phyloP scores from a whole-genome alignment of 2,329 filamentous ascomycete genomes.

The Knufia fluminis region DNA sequence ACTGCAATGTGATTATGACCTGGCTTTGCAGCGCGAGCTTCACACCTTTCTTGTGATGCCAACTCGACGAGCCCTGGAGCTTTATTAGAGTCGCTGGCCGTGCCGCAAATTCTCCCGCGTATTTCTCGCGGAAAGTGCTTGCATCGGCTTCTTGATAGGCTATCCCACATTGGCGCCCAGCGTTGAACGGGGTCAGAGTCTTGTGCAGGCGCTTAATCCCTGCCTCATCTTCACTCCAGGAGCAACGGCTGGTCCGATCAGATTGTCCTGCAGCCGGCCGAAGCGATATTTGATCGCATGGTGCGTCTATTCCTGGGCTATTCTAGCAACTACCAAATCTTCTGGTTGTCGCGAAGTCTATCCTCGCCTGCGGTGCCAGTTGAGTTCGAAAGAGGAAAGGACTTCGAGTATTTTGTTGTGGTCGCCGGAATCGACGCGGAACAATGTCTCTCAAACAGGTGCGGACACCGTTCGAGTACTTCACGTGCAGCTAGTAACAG shows the following conservation, averaged over 20 bases:
- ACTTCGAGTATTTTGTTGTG: slow-evolving; percentile 10
- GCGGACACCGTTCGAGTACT: background rate
- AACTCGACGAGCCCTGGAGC: background rate
- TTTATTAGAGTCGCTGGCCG: background rate
- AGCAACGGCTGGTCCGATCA: background rate
- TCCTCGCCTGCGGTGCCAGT: background rate
- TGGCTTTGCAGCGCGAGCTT: background rate
- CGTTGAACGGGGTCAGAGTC: slow-evolving; percentile 7
- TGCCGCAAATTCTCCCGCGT: background rate
- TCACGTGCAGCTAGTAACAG: background rate
- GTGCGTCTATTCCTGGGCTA: background rate
- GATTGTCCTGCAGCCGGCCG: background rate
- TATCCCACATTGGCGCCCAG: slow-evolving; percentile 15
- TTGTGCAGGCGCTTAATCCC: slow-evolving; percentile 21
- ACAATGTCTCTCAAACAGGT: slow-evolving; percentile 27
- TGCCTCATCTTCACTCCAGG: slow-evolving; percentile 8
- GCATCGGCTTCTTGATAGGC: slow-evolving; percentile 5
- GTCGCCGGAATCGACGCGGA: slow-evolving; percentile 12
- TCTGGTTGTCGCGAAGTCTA: background rate
- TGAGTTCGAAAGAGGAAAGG: background rate
- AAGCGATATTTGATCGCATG: slow-evolving; percentile 7
- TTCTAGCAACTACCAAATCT: background rate
- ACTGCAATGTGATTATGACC: slow-evolving; percentile 1
- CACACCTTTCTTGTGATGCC: background rate
- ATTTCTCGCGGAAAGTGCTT: background rate